Evolutionary conservation across 2,329 filamentous ascomycete species (phyloP).

Genomic region (Daldinia sp.): DNA sequence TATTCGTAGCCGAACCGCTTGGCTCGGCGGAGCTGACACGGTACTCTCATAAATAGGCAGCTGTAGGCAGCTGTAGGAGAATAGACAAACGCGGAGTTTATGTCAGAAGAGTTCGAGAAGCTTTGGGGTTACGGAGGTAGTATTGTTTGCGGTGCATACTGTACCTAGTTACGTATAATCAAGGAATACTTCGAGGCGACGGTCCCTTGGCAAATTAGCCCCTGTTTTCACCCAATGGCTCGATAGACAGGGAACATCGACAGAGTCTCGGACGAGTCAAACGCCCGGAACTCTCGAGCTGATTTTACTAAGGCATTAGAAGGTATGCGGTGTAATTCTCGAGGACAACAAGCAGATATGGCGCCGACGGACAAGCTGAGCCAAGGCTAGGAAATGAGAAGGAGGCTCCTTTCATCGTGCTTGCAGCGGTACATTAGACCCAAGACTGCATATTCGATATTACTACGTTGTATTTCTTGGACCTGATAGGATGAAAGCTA

Average conservation of each 20-base stretch:
- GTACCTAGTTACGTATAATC: slow-evolving; percentile 8
- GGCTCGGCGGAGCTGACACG: slow-evolving; percentile 38
- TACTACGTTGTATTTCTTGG: slow-evolving; percentile 16
- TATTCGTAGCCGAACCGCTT: slow-evolving; percentile 33
- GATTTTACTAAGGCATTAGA: slow-evolving; percentile 1
- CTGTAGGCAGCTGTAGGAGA: slow-evolving; percentile 1
- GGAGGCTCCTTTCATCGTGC: slow-evolving; percentile 31
- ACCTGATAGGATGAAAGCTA: slow-evolving; percentile 30
- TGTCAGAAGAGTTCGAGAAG: slow-evolving; percentile 41
- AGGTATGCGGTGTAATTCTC: slow-evolving; percentile 14
- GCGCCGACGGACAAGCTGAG: not conserved
- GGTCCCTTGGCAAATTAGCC: slow-evolving; percentile 27
- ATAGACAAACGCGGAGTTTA: slow-evolving; percentile 11
- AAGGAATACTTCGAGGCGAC: slow-evolving; percentile 34
- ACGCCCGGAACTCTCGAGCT: not conserved
- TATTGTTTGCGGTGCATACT: slow-evolving; percentile 15
- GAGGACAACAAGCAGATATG: not conserved
- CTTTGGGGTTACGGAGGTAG: slow-evolving; percentile 24
- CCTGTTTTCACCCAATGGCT: slow-evolving; percentile 25
- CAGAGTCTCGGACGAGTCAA: slow-evolving; percentile 33
- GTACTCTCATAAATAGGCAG: slow-evolving; percentile 5
- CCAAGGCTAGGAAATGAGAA: slow-evolving; percentile 29
- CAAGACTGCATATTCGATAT: slow-evolving; percentile 20
- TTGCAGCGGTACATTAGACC: slow-evolving; percentile 21
- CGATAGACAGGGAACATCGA: slow-evolving; percentile 30